Conservation (phyloP, 139 green algal species). For the Tetradesmus lagerheimii region DNA sequence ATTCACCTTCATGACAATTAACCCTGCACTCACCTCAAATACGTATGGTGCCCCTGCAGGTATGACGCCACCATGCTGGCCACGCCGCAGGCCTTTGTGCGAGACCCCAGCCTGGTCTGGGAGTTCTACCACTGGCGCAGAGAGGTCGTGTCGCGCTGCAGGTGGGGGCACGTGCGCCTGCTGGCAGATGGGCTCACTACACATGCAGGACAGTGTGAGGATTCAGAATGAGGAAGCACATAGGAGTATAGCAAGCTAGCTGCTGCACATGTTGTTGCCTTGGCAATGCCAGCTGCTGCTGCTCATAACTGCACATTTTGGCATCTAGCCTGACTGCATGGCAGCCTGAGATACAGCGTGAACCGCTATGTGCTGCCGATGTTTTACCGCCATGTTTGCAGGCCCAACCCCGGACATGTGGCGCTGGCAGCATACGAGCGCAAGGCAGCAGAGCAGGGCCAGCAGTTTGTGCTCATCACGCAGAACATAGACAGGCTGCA, state of each 20-base stretch:
- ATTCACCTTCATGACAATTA: too few species aligned
- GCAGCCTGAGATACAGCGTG: too few species aligned
- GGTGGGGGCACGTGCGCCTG: not conserved
- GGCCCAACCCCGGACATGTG: conserved; percentile 12
- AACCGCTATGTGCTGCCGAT: too few species aligned
- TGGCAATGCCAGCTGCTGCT: too few species aligned
- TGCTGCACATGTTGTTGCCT: too few species aligned
- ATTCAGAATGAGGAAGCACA: too few species aligned
- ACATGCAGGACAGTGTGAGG: too few species aligned
- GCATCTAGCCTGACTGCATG: too few species aligned
- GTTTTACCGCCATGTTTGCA: not conserved
- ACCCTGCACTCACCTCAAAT: too few species aligned
- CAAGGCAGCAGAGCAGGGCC: not conserved
- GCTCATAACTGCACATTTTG: too few species aligned
- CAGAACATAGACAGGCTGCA: conserved; percentile 44
- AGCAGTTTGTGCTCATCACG: conserved; percentile 16
- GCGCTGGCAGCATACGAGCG: conserved; percentile 27
- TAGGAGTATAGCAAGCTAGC: too few species aligned
- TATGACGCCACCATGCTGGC: conserved; percentile 63
- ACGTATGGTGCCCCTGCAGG: too few species aligned
- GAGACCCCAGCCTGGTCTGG: conserved; percentile 67
- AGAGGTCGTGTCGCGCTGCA: conserved; percentile 25
- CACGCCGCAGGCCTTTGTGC: conserved; percentile 65
- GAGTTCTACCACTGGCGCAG: conserved; percentile 43
- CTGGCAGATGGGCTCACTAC: not conserved